Base-by-base conservation (phyloP, 2,329 filamentous ascomycete genomes). In the Fusarium sp. region DNA sequence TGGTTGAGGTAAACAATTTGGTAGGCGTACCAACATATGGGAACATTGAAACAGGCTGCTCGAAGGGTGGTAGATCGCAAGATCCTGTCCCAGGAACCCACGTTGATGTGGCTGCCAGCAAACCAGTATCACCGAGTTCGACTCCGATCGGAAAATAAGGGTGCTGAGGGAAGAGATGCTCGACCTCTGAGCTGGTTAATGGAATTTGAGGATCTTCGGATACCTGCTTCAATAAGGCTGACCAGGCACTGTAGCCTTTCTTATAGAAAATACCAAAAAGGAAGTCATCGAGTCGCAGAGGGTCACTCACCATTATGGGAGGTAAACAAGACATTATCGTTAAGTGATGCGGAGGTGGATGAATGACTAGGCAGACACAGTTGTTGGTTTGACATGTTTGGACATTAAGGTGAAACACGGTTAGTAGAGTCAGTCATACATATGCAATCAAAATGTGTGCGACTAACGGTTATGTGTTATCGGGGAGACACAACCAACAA, bases 161-260 rank as follows among this genome's bases (percentile, higher is more conserved):
- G 40, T 65, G 46, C 17, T 23, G 44, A 22, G 53, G 46, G 35
- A 50, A 49, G 32, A 49, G 30, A 49, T 49, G 20, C 32, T 25
- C 17, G 46, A 49, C 15, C 32, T 49, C 15, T 37, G 25, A n/a
- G 46, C 22, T 25, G 20, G 8, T 20, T 37, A 7, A 25, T 7
- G 15, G 20, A 35, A 35, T 48, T 7, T 6, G 6, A 23, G 20
- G 20, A 14, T 37, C 32, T 48, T 48, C 32, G 3, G 20, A 19
- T 8, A 20, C 32, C 46, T 35, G 30, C 19, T 35, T 13, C 4
- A 35, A 23, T 25, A 48, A 25, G 5, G 7, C 2, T 48, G 4
- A 35, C 30, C 46, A 48, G 15, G 20, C 10, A 7, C 17, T n/a
- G 10, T 43, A 32, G 4, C 49, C 23, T 33, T 43, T 43, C 20